phyloP scores from a whole-genome alignment of 306 rosid species.

The Coriaria nepalensis region DNA sequence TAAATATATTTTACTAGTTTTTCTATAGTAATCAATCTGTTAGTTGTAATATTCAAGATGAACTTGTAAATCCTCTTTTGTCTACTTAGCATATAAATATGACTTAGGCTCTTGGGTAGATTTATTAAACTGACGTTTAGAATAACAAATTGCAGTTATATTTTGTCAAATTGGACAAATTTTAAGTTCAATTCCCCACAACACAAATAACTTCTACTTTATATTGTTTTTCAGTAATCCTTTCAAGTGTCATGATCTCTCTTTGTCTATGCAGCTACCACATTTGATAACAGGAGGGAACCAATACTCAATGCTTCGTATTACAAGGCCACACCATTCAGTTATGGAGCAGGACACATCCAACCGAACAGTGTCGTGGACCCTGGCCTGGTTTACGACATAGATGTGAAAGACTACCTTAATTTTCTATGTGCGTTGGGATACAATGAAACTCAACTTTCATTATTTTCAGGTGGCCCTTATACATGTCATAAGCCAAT shows the following conservation, averaged over 20 bases:
- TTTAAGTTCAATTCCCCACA: too few species aligned
- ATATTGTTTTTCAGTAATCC: slow-evolving; percentile 1
- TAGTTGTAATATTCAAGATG: too few species aligned
- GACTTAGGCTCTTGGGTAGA: too few species aligned
- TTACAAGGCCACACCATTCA: slow-evolving; percentile 52
- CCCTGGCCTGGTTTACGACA: slow-evolving; percentile 84
- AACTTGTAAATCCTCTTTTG: too few species aligned
- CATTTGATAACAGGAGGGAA: slow-evolving; percentile 37
- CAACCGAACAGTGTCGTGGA: slow-evolving; percentile 62
- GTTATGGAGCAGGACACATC: slow-evolving; percentile 80
- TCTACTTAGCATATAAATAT: too few species aligned
- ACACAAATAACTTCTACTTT: too few species aligned
- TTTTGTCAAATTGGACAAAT: too few species aligned
- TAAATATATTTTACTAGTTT: too few species aligned
- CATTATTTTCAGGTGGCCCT: slow-evolving; percentile 24
- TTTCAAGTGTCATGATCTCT: neutral
- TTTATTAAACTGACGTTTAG: too few species aligned
- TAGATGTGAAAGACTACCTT: slow-evolving; percentile 42
- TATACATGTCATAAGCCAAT: slow-evolving; percentile 30
- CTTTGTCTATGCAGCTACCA: slow-evolving; percentile 38
- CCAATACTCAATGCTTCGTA: slow-evolving; percentile 46
- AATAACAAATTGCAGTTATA: too few species aligned
- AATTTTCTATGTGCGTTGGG: slow-evolving; percentile 57
- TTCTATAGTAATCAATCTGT: too few species aligned
- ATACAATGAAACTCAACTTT: slow-evolving; percentile 38